Evolutionary conservation across 345 rosid genomes (phyloP).

Genomic region (Schrenkiella parvula): DNA sequence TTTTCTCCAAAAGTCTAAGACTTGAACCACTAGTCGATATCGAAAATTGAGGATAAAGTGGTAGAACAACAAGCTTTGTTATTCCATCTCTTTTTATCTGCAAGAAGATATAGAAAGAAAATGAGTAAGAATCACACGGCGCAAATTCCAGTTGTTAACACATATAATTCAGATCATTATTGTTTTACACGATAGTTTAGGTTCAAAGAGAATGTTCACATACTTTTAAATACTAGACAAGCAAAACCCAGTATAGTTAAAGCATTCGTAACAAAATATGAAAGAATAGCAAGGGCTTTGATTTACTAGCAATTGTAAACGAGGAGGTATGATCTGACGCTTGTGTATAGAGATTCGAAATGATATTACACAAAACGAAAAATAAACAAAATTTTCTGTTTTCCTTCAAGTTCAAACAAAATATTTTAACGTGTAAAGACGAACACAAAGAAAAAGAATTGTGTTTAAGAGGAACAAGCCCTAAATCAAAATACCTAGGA

Average conservation of each 20-base stretch:
- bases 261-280: neutral
- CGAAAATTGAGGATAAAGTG: constrained; percentile 97
- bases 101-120: neutral
- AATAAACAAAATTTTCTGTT: neutral
- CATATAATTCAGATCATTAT: neutral
- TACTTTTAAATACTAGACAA: neutral
- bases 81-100: constrained; percentile 91
- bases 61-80: constrained; percentile 93
- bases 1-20: constrained; percentile 87
- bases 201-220: neutral
- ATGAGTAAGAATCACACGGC: constrained; percentile 6
- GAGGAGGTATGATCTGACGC: neutral
- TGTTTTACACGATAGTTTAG: neutral
- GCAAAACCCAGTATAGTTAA: neutral
- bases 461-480: neutral
- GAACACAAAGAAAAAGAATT: neutral
- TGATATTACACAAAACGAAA: neutral
- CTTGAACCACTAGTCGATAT: constrained; percentile 99
- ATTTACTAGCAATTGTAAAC: neutral
- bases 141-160: neutral
- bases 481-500: constrained; percentile 40
- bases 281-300: neutral
- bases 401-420: neutral
- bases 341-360: neutral
- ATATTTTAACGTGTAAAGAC: neutral